A percentile compares a stretch with the other conserved stretches of the same genome.
These are phyloP conservation scores for Kwoniella dejecticola DNA, from an alignment of 768 basidiomycete genomes.

Conservation along the genomic window DNA sequence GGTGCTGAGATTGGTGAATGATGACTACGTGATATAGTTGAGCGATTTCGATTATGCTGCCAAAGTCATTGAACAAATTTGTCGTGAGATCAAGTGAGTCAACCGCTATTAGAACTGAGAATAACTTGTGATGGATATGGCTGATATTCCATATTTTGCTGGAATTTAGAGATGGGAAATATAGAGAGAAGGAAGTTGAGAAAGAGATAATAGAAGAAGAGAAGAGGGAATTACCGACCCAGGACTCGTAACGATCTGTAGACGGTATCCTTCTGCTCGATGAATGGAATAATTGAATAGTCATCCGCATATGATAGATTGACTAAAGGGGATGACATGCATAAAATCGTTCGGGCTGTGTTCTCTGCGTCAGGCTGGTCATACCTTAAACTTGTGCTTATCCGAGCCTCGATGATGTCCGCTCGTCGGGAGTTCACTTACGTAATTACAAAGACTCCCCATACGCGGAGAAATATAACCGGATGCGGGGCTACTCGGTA, in stretches of 20 bases:
- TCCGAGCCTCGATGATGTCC: no score
- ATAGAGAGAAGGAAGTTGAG: constrained; percentile 11
- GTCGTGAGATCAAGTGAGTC: constrained; percentile 25
- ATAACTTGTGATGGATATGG: not conserved
- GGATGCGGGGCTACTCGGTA: no score
- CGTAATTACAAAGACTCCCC: no score
- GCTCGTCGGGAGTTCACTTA: not conserved
- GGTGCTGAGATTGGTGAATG: not conserved
- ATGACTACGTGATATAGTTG: constrained; percentile 9
- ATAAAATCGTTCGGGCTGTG: no score
- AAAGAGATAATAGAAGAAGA: constrained; percentile 4
- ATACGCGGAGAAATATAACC: no score
- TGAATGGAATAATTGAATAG: not conserved
- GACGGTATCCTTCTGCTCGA: not conserved
- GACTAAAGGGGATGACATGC: no score
- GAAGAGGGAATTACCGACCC: constrained; percentile 8
- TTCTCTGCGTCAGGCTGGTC: no score
- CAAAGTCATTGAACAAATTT: constrained; percentile 15
- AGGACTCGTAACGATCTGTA: not conserved
- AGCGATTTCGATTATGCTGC: constrained; percentile 24
- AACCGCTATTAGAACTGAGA: not conserved
- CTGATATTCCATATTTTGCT: not conserved
- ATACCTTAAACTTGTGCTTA: no score
- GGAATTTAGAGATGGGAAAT: constrained; percentile 12
- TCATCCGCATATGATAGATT: no score